phyloP scores from a whole-genome alignment of 1,284 basidiomycete genomes.

The Leccinum fallax region DNA sequence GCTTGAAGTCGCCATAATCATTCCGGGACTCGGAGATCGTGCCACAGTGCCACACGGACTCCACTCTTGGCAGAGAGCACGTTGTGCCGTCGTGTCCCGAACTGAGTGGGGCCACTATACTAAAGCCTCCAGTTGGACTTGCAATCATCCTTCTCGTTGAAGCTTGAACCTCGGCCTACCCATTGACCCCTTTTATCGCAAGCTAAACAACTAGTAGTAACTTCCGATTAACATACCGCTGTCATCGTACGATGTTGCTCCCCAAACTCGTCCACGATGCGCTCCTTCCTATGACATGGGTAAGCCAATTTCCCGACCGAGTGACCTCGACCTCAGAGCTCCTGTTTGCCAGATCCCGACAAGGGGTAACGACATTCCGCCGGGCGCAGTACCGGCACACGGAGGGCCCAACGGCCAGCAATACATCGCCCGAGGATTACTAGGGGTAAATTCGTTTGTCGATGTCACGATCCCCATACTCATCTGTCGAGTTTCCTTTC shows the following conservation, averaged over 20 bases:
- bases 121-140: not conserved
- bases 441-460: conserved; percentile 12
- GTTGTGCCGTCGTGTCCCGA: not conserved
- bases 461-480: conserved; percentile 1
- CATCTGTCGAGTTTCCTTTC: conserved; percentile 2
- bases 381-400: conserved; percentile 22
- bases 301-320: conserved; percentile 7
- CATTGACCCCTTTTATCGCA: not conserved
- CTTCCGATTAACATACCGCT: not conserved
- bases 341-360: conserved; percentile 18
- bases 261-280: not conserved
- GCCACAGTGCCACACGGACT: not conserved
- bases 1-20: not conserved
- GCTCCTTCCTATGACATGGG: conserved; percentile 22
- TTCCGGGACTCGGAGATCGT: not conserved
- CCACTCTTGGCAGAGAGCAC: not conserved
- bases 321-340: not conserved
- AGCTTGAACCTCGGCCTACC: not conserved
- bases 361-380: conserved; percentile 25
- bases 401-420: conserved; percentile 10
- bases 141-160: not conserved
- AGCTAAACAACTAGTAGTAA: not conserved
- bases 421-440: conserved; percentile 24
- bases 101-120: not conserved
- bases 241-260: conserved; percentile 9